A percentile compares a stretch with the other conserved stretches of the same genome.
These are phyloP conservation scores for Saprolegnia parasitica DNA, from an alignment of 352 stramenopile species.

Conservation along the genomic window DNA sequence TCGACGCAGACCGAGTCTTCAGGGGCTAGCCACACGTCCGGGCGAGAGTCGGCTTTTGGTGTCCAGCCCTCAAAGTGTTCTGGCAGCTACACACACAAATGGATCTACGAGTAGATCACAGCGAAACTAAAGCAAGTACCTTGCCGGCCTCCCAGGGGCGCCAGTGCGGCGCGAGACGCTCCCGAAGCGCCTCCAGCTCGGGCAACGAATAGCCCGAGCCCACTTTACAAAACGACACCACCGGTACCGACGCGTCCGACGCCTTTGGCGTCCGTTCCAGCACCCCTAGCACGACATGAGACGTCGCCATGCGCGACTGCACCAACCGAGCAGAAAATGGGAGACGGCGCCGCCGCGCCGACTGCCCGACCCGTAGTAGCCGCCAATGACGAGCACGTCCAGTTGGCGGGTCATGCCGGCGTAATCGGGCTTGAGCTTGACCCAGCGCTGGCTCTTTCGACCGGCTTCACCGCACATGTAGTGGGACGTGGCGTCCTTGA, in stretches of 20 bases:
- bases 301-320: not conserved
- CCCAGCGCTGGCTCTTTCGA: slow-evolving; percentile 72
- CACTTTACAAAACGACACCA: slow-evolving; percentile 72
- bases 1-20: slow-evolving; percentile 78
- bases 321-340: slow-evolving; percentile 52
- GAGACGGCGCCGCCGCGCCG: slow-evolving; percentile 75
- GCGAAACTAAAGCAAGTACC: slow-evolving; percentile 30
- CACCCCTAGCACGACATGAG: slow-evolving; percentile 34
- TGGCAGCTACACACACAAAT: slow-evolving; percentile 34
- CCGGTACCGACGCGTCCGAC: slow-evolving; percentile 42
- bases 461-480: slow-evolving; percentile 85
- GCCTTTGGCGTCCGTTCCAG: slow-evolving; percentile 60
- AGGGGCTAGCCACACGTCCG: slow-evolving; percentile 80
- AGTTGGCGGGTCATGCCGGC: slow-evolving; percentile 80
- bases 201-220: slow-evolving; percentile 80
- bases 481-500: slow-evolving; percentile 83
- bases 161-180: slow-evolving; percentile 77
- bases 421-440: slow-evolving; percentile 86
- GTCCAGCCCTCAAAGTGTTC: slow-evolving; percentile 73
- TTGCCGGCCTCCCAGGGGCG: slow-evolving; percentile 62
- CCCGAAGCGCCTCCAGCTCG: slow-evolving; percentile 65
- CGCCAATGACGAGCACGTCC: slow-evolving; percentile 73
- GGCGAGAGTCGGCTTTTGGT: slow-evolving; percentile 63
- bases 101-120: not conserved
- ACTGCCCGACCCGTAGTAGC: slow-evolving; percentile 70